These are phyloP conservation scores for Pulveroboletus sp. DNA, from an alignment of 768 basidiomycete species.

Conservation along the genomic window DNA sequence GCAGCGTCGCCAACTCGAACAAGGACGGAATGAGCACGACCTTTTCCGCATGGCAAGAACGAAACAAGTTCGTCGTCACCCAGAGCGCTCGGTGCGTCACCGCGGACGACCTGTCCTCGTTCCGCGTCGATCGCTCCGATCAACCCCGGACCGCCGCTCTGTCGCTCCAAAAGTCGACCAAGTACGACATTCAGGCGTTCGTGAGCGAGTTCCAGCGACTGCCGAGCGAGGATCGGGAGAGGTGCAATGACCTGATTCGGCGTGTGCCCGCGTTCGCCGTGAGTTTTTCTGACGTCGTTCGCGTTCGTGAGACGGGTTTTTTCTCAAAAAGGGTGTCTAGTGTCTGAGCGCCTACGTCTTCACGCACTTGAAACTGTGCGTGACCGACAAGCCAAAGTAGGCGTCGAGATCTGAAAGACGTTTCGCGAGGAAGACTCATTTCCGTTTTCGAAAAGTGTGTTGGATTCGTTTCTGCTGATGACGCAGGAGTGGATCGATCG, in stretches of 20 bases:
- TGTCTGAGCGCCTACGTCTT: constrained; percentile 23
- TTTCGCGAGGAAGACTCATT: background rate
- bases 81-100: constrained; percentile 14
- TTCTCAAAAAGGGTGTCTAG: too few relatives aligned
- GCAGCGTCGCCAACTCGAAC: background rate
- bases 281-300: constrained; percentile 1
- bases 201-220: constrained; percentile 14
- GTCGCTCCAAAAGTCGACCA: constrained; percentile 19
- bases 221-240: constrained; percentile 10
- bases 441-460: constrained; percentile 9
- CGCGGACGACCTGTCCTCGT: constrained; percentile 21
- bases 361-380: constrained; percentile 25
- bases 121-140: constrained; percentile 24
- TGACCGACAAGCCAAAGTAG: constrained; percentile 14
- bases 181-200: constrained; percentile 21
- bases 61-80: constrained; percentile 4
- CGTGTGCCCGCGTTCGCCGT: constrained; percentile 23
- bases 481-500: constrained; percentile 19
- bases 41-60: constrained; percentile 22
- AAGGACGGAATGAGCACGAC: constrained; percentile 9
- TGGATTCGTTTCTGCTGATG: constrained; percentile 12
- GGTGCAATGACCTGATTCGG: constrained; percentile 16
- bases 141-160: constrained; percentile 18
- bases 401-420: background rate
- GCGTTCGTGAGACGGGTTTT: too few relatives aligned